Base-by-base conservation (phyloP, 2,329 filamentous ascomycete genomes). In the Curvularia eragrostidis region DNA sequence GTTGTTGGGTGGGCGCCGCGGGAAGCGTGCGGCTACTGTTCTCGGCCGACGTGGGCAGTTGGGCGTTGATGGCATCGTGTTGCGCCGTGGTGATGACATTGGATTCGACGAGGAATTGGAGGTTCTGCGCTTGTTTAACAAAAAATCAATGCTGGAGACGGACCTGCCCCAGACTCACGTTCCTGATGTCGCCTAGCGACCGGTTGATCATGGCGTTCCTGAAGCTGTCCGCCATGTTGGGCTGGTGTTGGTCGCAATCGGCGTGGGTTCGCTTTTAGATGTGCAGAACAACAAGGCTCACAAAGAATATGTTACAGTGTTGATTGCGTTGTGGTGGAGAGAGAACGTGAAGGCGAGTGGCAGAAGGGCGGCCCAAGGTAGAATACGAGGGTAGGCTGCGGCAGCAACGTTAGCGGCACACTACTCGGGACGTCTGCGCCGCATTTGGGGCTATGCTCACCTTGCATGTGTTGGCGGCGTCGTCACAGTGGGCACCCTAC, bases 121-220 rank as follows among this genome's bases (percentile, higher is more conserved):
- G 90, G 81, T 97, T 93, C 93, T 97, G 66, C 96, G 6, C 47
- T 30, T 18, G 61, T 75, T 55, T 62, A 60, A 70, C 59, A 23
- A 10, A 10, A 19, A 32, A 21, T 52, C n/a, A 30, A 41, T n/a
- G 44, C 32, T 2, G 4, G 28, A 19, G n/a, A n/a, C 19, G 34
- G 7, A 13, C 13, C 3, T 10, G 49, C 21, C 32, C 18, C 23
- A 48, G 43, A 62, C 86, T 68, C 82, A 93, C 92, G 73, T 89
- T 92, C 81, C 92, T 93, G 81, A 97, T 93, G 71, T 87, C 89
- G 65, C 92, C 89, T 74, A 96, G 87, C 74, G 91, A 93, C 80
- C 92, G 87, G 82, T 94, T 95, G 79, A 89, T 87, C 84, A 87
- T 85, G 44, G 86, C 86, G 58, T 81, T 78, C 59, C 74, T 78